A percentile compares a stretch with the other conserved stretches of the same genome.
Evolutionary conservation across 805 yeast genomes (phyloP).

Genomic region (Kuraishia ogatae): DNA sequence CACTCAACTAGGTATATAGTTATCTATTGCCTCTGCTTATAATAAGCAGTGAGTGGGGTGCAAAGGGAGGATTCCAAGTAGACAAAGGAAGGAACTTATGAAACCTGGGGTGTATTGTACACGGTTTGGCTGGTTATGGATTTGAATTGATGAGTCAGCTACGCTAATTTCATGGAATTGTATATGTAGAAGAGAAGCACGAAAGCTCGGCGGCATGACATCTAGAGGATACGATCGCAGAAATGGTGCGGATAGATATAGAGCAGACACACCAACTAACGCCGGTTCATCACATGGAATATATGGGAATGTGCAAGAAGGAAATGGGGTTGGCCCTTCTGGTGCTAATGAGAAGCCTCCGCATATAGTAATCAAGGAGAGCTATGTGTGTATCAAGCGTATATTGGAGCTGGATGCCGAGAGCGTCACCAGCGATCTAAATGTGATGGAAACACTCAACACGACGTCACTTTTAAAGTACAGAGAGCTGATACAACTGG

Average conservation of each 20-base stretch:
- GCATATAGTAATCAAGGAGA: constrained; percentile 1
- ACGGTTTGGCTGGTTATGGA: neutral
- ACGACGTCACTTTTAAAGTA: neutral
- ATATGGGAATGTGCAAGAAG: neutral
- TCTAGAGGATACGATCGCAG: neutral
- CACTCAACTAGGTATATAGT: neutral
- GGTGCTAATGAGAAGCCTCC: neutral
- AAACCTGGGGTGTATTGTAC: neutral
- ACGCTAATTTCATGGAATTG: neutral
- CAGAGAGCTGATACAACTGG: neutral
- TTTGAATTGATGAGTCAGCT: neutral
- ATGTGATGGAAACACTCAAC: constrained; percentile 2
- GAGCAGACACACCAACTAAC: neutral
- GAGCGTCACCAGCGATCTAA: neutral
- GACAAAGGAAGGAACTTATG: too few relatives aligned
- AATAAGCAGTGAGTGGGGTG: too few relatives aligned
- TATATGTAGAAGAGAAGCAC: neutral
- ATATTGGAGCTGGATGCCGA: constrained; percentile 4
- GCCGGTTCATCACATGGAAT: neutral
- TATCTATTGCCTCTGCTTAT: neutral
- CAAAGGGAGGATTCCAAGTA: too few relatives aligned
- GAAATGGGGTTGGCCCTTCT: neutral
- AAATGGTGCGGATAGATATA: neutral
- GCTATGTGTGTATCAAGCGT: constrained; percentile 1
- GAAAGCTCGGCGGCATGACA: neutral